phyloP scores from a whole-genome alignment of 495 filamentous ascomycete genomes.

The Ramalina peruviana region DNA sequence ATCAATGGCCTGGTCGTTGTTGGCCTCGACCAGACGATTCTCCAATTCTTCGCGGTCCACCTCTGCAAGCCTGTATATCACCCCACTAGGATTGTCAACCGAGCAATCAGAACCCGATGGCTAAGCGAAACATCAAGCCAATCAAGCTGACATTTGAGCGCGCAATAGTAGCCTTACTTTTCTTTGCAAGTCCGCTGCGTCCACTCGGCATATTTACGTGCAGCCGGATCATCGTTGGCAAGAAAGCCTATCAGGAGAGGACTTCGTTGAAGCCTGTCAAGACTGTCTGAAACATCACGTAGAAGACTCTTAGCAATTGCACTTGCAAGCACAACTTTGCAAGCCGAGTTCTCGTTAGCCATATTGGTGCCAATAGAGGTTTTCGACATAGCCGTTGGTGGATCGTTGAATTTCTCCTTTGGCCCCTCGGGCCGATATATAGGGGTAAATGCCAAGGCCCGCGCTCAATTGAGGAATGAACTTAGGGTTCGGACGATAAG shows the following conservation, averaged over 20 bases:
- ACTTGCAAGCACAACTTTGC: conserved; percentile 82
- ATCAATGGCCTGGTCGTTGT: conserved; percentile 61
- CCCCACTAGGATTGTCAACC: conserved; percentile 46
- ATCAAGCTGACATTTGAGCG: conserved; percentile 15
- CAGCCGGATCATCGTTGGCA: conserved; percentile 80
- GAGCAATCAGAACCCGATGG: conserved; percentile 1
- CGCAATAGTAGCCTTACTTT: conserved; percentile 48
- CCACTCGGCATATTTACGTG: conserved; percentile 88
- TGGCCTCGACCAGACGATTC: conserved; percentile 69
- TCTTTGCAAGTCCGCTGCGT: conserved; percentile 90
- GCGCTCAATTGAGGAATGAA: no score
- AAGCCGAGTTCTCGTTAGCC: conserved; percentile 28
- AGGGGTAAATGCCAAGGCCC: no score
- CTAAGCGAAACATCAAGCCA: neutral
- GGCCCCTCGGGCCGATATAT: no score
- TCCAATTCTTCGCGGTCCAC: conserved; percentile 79
- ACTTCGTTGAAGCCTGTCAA: conserved; percentile 51
- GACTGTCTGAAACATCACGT: conserved; percentile 56
- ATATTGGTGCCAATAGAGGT: neutral
- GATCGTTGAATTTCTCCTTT: no score
- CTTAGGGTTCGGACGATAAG: no score
- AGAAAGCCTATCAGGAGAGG: conserved; percentile 83
- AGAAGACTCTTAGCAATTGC: conserved; percentile 70
- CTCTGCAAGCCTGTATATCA: conserved; percentile 69
- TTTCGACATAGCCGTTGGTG: no score